Base-by-base conservation (phyloP, 768 basidiomycete species). In the Galerina sulciceps region DNA sequence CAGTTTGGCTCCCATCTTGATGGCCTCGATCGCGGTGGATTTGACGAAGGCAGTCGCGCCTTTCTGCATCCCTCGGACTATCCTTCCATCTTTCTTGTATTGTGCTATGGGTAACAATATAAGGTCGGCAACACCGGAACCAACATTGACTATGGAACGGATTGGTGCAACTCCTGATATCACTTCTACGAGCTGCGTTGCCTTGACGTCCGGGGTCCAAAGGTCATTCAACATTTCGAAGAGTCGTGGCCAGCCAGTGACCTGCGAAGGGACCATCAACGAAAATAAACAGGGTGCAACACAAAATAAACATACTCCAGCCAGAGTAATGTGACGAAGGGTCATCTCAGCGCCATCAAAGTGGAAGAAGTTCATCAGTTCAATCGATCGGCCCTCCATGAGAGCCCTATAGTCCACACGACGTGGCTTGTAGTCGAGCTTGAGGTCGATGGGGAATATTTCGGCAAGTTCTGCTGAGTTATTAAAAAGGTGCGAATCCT, bases 281-380 rank as follows among this genome's bases (percentile, higher is more conserved):
- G 54, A 23, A 55, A 53, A 8, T n/a, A 57, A 17, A 64, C 43
- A 59, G 26, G 34, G 57, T 38, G 31, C 35, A 56, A 23, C 23
- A 51, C 2, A 42, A 15, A 17, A 42, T 13, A 44, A 31, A 31
- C 93, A 69, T 71, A 98, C 96, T 31, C 97, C 97, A 59, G 89
- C 86, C 34, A 99, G 71, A 15, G 93, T 94, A 62, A 99, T 89
- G 67, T 97, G 95, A 56, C 97, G 82, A 52, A 99, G 73, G 0
- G 95, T 97, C 94, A 99, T 99, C 73, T 98, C 97, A 3, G 96
- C 92, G 0, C 94, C 96, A 66, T 99, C 97, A 64, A 99, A 99
- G 75, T 99, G 96, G 88, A 99, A 99, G 73, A 99, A 99, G 71
- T 99, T 99, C 96, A 99, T 99, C 45, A 99, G 75, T 69, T 99